A percentile compares a stretch with the other conserved stretches of the same genome.
phyloP scores from a whole-genome alignment of 345 rosid species.

The Iberis pinnata region DNA sequence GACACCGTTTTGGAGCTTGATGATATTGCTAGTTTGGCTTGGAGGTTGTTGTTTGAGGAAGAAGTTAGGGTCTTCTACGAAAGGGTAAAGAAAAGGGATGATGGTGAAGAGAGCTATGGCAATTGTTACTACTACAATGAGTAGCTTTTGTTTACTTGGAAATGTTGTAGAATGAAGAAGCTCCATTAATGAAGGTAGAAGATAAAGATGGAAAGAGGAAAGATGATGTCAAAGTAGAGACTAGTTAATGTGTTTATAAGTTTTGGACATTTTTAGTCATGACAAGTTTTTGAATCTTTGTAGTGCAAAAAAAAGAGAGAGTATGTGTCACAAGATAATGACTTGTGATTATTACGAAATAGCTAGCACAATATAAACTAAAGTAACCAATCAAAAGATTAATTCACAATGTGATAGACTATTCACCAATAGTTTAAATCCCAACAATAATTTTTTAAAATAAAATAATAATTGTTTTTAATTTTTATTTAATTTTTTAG shows the following conservation, averaged over 20 bases:
- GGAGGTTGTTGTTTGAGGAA: constrained; percentile 28
- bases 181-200: constrained; percentile 30
- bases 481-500: too few species aligned
- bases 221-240: constrained; percentile 8
- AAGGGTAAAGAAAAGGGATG: constrained; percentile 32
- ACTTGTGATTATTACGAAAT: too few species aligned
- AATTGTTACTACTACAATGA: constrained; percentile 23
- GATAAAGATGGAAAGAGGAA: constrained; percentile 8
- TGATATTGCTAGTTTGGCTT: constrained; percentile 16
- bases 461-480: too few species aligned
- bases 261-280: constrained; percentile 12
- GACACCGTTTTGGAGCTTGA: constrained; percentile 17
- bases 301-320: neutral
- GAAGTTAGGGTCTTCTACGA: constrained; percentile 32
- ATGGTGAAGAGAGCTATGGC: constrained; percentile 26
- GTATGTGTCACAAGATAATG: constrained; percentile 25
- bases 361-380: too few species aligned
- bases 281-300: neutral
- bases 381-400: too few species aligned
- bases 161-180: constrained; percentile 24
- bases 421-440: too few species aligned
- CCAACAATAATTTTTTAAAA: too few species aligned
- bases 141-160: constrained; percentile 29
- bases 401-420: too few species aligned
- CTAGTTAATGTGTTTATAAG: constrained; percentile 4